These are phyloP conservation scores for Ganoderma sp. DNA, from an alignment of 1,284 basidiomycete genomes.

Conservation along the genomic window DNA sequence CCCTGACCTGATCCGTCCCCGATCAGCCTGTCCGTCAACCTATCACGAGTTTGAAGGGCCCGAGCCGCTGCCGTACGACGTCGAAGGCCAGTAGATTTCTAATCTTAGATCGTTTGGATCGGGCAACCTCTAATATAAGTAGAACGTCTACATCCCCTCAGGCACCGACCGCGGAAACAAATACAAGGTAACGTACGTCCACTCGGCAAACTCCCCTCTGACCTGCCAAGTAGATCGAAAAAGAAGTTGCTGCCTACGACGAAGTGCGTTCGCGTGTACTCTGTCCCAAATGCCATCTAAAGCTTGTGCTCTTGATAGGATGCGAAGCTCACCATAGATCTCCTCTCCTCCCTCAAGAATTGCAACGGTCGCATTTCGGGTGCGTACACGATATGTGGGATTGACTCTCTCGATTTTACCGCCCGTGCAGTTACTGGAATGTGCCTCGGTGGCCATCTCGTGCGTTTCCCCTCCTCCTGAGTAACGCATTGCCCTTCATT, in stretches of 20 bases:
- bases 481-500: neutral
- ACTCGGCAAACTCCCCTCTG: neutral
- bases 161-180: constrained; percentile 86
- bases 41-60: constrained; percentile 93
- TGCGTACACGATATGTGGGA: constrained; percentile 41
- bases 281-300: neutral
- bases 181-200: constrained; percentile 69
- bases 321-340: constrained; percentile 75
- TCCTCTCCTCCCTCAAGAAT: constrained; percentile 73
- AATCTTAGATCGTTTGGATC: neutral
- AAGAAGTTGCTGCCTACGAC: constrained; percentile 82
- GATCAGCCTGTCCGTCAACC: constrained; percentile 74
- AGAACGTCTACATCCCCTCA: constrained; percentile 26
- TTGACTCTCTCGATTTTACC: neutral
- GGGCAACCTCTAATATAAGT: neutral
- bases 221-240: constrained; percentile 67
- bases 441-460: constrained; percentile 86
- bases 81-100: constrained; percentile 61
- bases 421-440: constrained; percentile 71
- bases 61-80: constrained; percentile 86
- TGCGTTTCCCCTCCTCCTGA: constrained; percentile 43
- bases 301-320: constrained; percentile 55
- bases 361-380: constrained; percentile 91
- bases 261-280: constrained; percentile 58
- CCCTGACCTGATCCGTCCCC: constrained; percentile 1